phyloP scores from a whole-genome alignment of 2,329 filamentous ascomycete species.

The Lachnellula subtilissima region DNA sequence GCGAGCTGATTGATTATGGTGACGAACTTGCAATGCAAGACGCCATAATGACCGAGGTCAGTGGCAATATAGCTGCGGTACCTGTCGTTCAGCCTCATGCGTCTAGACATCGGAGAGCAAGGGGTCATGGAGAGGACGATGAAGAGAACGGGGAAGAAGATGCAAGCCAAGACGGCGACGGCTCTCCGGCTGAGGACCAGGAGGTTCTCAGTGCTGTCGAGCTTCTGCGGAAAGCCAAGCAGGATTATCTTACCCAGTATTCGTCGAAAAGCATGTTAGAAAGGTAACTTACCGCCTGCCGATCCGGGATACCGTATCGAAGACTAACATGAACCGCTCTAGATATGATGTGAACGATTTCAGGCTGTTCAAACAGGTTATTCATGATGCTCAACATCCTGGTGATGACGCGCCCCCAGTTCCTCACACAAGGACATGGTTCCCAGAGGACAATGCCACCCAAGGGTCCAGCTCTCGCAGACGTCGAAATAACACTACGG shows the following conservation, averaged over 20 bases:
- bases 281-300: conserved; percentile 31
- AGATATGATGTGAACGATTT: conserved; percentile 59
- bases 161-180: conserved; percentile 24
- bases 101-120: conserved; percentile 23
- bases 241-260: conserved; percentile 34
- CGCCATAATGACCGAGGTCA: conserved; percentile 30
- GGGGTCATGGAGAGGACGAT: conserved; percentile 35
- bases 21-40: conserved; percentile 36
- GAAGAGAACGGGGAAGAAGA: conserved; percentile 39
- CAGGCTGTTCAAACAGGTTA: conserved; percentile 53
- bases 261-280: conserved; percentile 35
- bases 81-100: conserved; percentile 29
- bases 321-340: conserved; percentile 3
- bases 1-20: conserved; percentile 53
- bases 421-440: conserved; percentile 58
- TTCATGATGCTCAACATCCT: conserved; percentile 55
- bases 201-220: conserved; percentile 32
- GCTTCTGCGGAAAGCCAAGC: conserved; percentile 33
- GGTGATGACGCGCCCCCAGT: conserved; percentile 48
- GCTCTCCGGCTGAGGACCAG: conserved; percentile 18
- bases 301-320: too few species aligned
- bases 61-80: conserved; percentile 18
- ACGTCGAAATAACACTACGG: conserved; percentile 10
- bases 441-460: conserved; percentile 34
- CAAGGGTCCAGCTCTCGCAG: conserved; percentile 8